Evolutionary conservation across 108 stramenopile species (phyloP), one percentile per base, ranked within the genome.

Genomic region (Chaetoceros muelleri): DNA sequence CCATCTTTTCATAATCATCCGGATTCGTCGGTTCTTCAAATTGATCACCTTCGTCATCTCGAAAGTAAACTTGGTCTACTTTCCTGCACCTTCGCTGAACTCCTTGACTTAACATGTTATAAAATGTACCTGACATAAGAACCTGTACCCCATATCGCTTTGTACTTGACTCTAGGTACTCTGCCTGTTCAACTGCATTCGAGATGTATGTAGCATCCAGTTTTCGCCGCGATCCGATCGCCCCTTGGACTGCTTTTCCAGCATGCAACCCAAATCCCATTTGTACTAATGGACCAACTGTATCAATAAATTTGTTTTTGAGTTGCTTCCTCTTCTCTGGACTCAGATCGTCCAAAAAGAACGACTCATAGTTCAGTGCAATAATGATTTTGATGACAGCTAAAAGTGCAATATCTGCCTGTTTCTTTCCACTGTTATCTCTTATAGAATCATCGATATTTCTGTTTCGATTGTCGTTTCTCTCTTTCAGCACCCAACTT

Each of bases 161-260:
- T 8, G 97, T 96, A 20, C 71, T 76, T 2, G 87, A 82, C 62
- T 98, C 92, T 16, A 95, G 76, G 50, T 76, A 87, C 61, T 96
- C 94, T 5, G 93, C 78, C 50, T 64, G 60, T 45, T 95, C 95
- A 22, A 96, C 95, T 20, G 92, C 80, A 51, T 91, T 88, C 0
- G 81, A 79, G 17, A 98, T 75, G 57, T 96, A 98, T 0, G 95
- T 96, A 1, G 94, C 95, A 68, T 98, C 97, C 45, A 98, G 79
- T 57, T 98, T 98, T 25, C 82, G 68, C 30, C 85, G 76, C 5
- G 87, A 85, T 40, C 97, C 97, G 45, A 98, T 94, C 3, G 95
- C 95, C 8, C 97, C 97, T 64, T 96, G 94, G n/a, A 98, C 86
- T 44, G 97, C 97, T 75, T 82, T 90, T 46, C 95, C 96, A 24